Evolutionary conservation across 2,329 filamentous ascomycete species (phyloP).

Genomic region (Trichoderma sp.): DNA sequence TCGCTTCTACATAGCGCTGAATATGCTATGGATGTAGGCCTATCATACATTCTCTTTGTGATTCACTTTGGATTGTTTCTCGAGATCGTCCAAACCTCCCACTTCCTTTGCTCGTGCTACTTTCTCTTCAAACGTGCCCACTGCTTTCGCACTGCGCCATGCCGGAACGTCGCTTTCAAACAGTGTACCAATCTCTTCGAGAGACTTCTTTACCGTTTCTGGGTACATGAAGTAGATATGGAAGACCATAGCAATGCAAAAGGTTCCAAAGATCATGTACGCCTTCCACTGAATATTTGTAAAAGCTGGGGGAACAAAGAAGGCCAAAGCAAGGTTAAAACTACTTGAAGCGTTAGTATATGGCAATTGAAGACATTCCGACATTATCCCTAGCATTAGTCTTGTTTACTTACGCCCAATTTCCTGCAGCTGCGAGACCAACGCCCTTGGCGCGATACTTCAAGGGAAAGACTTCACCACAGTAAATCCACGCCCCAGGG

Average conservation of each 20-base stretch:
- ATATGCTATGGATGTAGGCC: too few species aligned
- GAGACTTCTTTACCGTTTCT: background rate
- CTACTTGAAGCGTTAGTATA: background rate
- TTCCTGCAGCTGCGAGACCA: constrained; percentile 46
- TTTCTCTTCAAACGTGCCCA: background rate
- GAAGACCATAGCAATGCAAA: constrained; percentile 3
- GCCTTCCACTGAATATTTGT: constrained; percentile 16
- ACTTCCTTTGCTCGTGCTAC: background rate
- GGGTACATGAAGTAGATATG: constrained; percentile 2
- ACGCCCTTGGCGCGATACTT: constrained; percentile 45
- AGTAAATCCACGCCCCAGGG: background rate
- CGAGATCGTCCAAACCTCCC: background rate
- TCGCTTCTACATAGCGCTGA: background rate
- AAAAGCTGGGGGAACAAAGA: constrained; percentile 37
- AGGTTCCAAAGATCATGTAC: background rate
- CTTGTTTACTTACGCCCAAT: constrained; percentile 29
- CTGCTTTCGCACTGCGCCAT: background rate
- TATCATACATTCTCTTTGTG: constrained; percentile 1
- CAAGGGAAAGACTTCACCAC: constrained; percentile 1
- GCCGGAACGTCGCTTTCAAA: background rate
- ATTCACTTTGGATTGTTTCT: background rate
- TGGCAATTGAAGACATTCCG: background rate
- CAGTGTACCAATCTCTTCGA: background rate
- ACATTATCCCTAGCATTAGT: background rate
- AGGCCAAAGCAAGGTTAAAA: constrained; percentile 40